Evolutionary conservation across 768 basidiomycete genomes (phyloP), one percentile per base, ranked within the genome.

Genomic region (Gautieria morchelliformis): DNA sequence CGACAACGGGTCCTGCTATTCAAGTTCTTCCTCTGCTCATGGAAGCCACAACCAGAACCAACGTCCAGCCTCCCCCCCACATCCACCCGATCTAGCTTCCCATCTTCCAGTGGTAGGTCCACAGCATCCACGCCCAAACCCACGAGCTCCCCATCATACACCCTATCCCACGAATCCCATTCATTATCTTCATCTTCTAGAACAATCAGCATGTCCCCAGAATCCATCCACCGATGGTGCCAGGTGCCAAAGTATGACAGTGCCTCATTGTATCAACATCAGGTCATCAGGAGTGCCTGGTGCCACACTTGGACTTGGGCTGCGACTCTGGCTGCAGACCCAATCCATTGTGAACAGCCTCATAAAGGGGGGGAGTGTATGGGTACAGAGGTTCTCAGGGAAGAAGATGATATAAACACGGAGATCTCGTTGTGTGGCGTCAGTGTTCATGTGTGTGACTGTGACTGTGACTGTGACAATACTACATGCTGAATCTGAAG

Each of bases 321-420:
- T n/a, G n/a, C n/a, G 55, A n/a, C 55, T 56, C 41, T 56, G 55
- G 27, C 46, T 56, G 45, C 55, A 45, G 22, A 19, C 15, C 24
- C 7, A n/a, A n/a, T n/a, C 51, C 5, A 52, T 33, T 4, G 17
- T 40, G 40, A 11, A 6, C 42, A 30, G 5, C 32, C 19, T 40
- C 37, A 32, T 20, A 42, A 33, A n/a, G 22, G n/a, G 45, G 41
- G 46, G 11, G 15, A 42, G 42, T 33, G 12, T 15, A 15, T 37
- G 6, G 33, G 17, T 17, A n/a, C 20, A 9, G 55, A 20, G 42
- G 41, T 53, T 47, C 12, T 11, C 24, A 47, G 35, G 24, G n/a
- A n/a, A n/a, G 52, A 41, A 12, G 11, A 37, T 3, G 32, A 53
- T 2, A 17, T 15, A 17, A 7, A 17, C 24, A 15, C 30, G 7